These are phyloP conservation scores for Lantana camara DNA, from an alignment of 257 asterid species.

Conservation along the genomic window DNA sequence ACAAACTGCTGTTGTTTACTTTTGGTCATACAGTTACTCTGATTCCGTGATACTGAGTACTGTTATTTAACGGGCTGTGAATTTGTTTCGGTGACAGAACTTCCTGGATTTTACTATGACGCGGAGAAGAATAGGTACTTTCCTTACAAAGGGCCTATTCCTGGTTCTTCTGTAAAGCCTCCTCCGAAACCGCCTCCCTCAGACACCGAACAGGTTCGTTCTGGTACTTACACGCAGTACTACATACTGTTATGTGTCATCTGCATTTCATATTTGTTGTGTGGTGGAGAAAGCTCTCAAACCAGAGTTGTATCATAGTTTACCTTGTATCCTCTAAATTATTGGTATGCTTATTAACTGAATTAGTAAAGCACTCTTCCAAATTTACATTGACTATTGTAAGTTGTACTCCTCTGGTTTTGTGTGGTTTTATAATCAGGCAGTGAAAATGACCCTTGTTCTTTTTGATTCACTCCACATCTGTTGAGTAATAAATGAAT, in stretches of 20 bases:
- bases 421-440: not conserved
- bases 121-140: conserved; percentile 82
- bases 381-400: not conserved
- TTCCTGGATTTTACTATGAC: conserved; percentile 88
- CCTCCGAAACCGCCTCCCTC: conserved; percentile 30
- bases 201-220: conserved; percentile 38
- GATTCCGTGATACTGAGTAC: not conserved
- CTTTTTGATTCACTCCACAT: not conserved
- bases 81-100: conserved; percentile 48
- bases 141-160: conserved; percentile 80
- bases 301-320: not conserved
- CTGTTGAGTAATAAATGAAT: not conserved
- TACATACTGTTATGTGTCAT: not conserved
- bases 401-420: not conserved
- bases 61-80: conserved; percentile 4
- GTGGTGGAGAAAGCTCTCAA: not conserved
- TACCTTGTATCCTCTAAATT: not conserved
- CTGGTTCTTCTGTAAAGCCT: conserved; percentile 73
- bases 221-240: not conserved
- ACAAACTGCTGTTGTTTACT: not conserved
- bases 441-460: not conserved
- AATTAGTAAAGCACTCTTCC: not conserved
- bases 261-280: not conserved
- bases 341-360: not conserved
- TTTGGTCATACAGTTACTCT: not conserved